Evolutionary conservation across 257 asterid species (phyloP).

Genomic region (Echites panduratus): DNA sequence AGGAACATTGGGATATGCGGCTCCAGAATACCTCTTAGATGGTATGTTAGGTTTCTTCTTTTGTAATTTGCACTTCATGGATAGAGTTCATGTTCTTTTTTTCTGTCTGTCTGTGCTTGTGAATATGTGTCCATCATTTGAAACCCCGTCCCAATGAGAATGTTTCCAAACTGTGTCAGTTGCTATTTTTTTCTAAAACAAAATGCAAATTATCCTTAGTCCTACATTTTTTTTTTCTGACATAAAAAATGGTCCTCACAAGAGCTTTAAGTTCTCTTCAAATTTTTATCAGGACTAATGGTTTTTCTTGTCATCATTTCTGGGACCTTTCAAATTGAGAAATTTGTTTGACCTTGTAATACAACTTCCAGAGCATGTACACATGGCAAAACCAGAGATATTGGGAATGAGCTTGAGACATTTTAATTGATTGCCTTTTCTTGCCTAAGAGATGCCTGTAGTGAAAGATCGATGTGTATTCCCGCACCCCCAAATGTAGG

Average conservation of each 20-base stretch:
- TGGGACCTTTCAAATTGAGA: neutral
- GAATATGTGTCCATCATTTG: neutral
- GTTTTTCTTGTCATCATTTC: neutral
- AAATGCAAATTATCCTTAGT: neutral
- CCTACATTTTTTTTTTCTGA: neutral
- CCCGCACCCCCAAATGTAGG: neutral
- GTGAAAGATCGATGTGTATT: neutral
- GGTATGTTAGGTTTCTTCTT: slow-evolving; percentile 36
- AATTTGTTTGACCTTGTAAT: neutral
- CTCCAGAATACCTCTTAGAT: slow-evolving; percentile 82
- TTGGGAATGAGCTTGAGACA: neutral
- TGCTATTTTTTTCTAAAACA: neutral
- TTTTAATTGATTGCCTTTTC: neutral
- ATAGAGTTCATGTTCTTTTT: too few relatives aligned
- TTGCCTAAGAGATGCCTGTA: too few relatives aligned
- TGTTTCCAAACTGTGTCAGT: neutral
- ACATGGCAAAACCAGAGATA: neutral
- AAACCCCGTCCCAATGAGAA: neutral
- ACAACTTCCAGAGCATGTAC: neutral
- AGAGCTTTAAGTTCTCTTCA: neutral
- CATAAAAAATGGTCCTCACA: neutral
- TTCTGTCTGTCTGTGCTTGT: neutral
- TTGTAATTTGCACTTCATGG: neutral
- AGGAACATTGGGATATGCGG: slow-evolving; percentile 86
- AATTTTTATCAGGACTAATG: neutral